Evolutionary conservation across 1,284 basidiomycete species (phyloP), one percentile per base, ranked within the genome.

Genomic region (Fomitopsis betulina): DNA sequence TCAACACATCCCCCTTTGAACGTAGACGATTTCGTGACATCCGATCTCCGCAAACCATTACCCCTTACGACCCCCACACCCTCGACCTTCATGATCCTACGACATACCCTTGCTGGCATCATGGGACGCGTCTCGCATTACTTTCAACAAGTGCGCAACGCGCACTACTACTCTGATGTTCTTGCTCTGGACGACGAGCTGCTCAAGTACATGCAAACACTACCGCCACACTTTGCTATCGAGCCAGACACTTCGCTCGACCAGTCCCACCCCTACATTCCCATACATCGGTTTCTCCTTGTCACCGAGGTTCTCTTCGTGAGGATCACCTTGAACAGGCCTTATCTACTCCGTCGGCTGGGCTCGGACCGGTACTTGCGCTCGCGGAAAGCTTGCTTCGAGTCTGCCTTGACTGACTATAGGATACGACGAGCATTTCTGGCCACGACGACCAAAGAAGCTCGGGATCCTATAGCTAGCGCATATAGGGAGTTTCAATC

Each of bases 121-220:
- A 96, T 96, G 62, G 96, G 95, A 27, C 85, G 87, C 45, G 94
- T 98, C 67, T 94, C 94, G 50, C 94, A 96, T 68, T 93, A 96
- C 72, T 98, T 96, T 74, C 96, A 98, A 72, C 91, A 94, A 74
- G 87, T 96, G 21, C 83, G 88, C 57, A 84, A 86, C 54, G 83
- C 82, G 54, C 89, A 88, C 54, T 90, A 93, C 67, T 97, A 97
- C 70, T 83, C 86, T 13, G 94, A 97, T 67, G 93, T 96, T 39
- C 73, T 92, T 43, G 76, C 80, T 1, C 79, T 98, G 52, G 95
- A 98, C 68, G 90, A 93, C 42, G 93, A 97, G 62, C 75, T 98
- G 17, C 78, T 93, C 58, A 84, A 82, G 65, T 96, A 94, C 70
- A 85, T 91, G 60, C 78, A 82, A 50, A 76, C 77, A 56, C 78